A percentile compares a stretch with the other conserved stretches of the same genome.
Evolutionary conservation across 2,329 filamentous ascomycete genomes (phyloP).

Genomic region (Arthrinium puccinioides): DNA sequence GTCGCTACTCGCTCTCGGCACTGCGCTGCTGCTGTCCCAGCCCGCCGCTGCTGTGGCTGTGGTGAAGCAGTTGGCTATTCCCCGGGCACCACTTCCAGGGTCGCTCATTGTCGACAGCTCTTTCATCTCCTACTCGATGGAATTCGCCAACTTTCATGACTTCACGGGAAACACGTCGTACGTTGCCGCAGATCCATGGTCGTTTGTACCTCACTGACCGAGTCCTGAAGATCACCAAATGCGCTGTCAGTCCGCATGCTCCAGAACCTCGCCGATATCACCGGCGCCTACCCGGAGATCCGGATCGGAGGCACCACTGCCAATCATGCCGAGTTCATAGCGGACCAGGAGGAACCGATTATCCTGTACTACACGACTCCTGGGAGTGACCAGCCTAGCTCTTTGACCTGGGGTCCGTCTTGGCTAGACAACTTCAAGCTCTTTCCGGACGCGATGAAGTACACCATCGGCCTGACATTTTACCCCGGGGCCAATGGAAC

Average conservation of each 20-base stretch:
- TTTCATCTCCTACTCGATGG: not conserved
- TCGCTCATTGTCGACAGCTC: not conserved
- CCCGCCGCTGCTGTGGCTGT: too few relatives aligned
- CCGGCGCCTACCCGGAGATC: not conserved
- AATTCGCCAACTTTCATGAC: not conserved
- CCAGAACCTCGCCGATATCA: not conserved
- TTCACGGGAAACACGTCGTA: not conserved
- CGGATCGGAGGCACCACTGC: not conserved
- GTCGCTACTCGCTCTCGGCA: too few relatives aligned
- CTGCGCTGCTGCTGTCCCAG: too few relatives aligned
- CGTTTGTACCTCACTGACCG: not conserved
- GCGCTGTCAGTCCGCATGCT: not conserved
- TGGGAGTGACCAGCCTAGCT: not conserved
- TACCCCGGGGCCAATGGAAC: not conserved
- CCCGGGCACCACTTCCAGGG: not conserved
- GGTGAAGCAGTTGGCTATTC: too few relatives aligned
- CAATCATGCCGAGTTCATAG: not conserved
- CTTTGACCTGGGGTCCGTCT: not conserved
- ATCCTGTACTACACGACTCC: not conserved
- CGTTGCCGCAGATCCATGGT: not conserved
- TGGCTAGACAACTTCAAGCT: not conserved
- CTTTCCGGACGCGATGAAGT: not conserved
- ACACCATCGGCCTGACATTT: not conserved
- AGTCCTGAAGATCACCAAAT: not conserved
- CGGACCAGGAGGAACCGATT: not conserved